These are phyloP conservation scores for Fusarium algeriense DNA, from an alignment of 2,329 filamentous ascomycete species.

Conservation along the genomic window DNA sequence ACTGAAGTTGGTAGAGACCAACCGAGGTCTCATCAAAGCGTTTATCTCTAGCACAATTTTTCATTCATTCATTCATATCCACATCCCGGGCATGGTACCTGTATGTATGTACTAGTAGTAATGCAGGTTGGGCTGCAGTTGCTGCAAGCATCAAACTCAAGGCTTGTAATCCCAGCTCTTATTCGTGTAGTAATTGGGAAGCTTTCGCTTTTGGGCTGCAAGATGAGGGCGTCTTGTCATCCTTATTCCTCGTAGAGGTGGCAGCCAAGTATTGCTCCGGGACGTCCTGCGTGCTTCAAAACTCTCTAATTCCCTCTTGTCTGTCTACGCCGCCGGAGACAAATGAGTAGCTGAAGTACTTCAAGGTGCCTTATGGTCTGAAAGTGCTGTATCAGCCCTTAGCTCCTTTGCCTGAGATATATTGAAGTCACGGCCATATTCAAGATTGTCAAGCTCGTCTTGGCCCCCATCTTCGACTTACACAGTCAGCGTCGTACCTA, in stretches of 20 bases:
- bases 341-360: too few species aligned
- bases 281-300: conserved; percentile 10
- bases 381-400: too few species aligned
- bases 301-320: neutral
- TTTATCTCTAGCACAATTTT: neutral
- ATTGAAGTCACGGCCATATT: neutral
- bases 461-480: conserved; percentile 36
- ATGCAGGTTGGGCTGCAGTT: conserved; percentile 43
- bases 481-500: conserved; percentile 38
- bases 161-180: conserved; percentile 22
- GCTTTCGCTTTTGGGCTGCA: conserved; percentile 23
- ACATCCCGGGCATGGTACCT: conserved; percentile 17
- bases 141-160: conserved; percentile 35
- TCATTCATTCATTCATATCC: neutral
- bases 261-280: conserved; percentile 12
- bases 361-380: neutral
- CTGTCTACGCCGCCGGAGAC: neutral
- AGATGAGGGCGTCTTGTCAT: conserved; percentile 16
- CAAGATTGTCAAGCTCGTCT: neutral
- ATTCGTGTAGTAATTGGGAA: conserved; percentile 36
- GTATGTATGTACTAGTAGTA: conserved; percentile 8
- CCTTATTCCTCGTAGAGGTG: conserved; percentile 18
- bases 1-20: conserved; percentile 1
- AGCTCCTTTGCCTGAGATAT: too few species aligned
- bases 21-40: conserved; percentile 14